These are phyloP conservation scores for Fusarium algeriense DNA, from an alignment of 2,329 filamentous ascomycete species.

Conservation along the genomic window DNA sequence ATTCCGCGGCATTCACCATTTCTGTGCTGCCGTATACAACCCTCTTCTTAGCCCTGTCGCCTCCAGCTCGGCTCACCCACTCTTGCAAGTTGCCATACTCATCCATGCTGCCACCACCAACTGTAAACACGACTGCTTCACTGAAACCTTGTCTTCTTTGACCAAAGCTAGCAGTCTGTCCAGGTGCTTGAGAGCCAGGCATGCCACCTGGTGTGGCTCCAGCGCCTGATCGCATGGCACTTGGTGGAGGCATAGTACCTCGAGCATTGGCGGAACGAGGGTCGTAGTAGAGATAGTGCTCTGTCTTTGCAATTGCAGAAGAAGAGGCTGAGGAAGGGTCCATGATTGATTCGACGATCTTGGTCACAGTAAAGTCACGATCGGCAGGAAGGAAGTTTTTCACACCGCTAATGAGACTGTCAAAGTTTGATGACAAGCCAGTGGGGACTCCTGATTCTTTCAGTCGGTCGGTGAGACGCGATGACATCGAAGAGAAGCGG, in stretches of 20 bases:
- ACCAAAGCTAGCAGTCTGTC: constrained; percentile 87
- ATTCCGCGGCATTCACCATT: constrained; percentile 76
- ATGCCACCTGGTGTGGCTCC: constrained; percentile 62
- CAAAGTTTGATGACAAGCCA: constrained; percentile 81
- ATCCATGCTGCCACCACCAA: constrained; percentile 97
- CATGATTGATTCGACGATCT: constrained; percentile 98
- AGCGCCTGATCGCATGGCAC: constrained; percentile 63
- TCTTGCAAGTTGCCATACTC: constrained; percentile 98
- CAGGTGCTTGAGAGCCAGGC: constrained; percentile 65
- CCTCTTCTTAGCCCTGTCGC: constrained; percentile 76
- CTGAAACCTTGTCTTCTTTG: constrained; percentile 90
- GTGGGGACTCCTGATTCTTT: constrained; percentile 87
- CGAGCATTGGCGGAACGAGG: constrained; percentile 92
- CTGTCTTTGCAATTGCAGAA: constrained; percentile 94
- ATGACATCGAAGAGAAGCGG: constrained; percentile 91
- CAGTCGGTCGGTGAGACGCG: constrained; percentile 90
- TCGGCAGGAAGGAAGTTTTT: constrained; percentile 98
- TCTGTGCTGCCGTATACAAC: constrained; percentile 97
- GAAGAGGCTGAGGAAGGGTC: constrained; percentile 91
- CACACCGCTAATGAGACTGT: constrained; percentile 93
- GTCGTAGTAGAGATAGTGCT: constrained; percentile 97
- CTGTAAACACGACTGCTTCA: constrained; percentile 93
- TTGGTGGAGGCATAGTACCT: constrained; percentile 88
- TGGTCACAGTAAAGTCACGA: constrained; percentile 94
- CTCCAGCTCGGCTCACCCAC: constrained; percentile 85